These are phyloP conservation scores for Antrodiella citrinella DNA, from an alignment of 768 basidiomycete species.

Conservation along the genomic window DNA sequence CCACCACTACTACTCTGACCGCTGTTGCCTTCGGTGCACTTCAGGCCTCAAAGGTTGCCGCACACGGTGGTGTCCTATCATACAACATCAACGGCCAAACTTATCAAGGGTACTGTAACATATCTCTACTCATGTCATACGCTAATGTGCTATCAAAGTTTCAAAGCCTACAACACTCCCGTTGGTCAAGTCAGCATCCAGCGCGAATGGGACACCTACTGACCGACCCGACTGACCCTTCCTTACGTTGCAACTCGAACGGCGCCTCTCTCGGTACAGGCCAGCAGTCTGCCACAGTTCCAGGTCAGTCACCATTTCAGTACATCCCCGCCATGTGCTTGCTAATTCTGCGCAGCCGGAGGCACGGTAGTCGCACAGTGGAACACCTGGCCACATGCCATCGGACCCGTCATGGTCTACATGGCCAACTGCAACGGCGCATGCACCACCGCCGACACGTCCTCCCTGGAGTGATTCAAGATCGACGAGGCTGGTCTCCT, in stretches of 20 bases:
- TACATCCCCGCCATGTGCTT: conserved; percentile 4
- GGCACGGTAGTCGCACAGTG: too few relatives aligned
- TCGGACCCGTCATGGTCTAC: conserved; percentile 16
- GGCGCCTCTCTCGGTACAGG: conserved; percentile 24
- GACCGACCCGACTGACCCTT: conserved; percentile 25
- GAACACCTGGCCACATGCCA: conserved; percentile 3
- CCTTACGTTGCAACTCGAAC: conserved; percentile 29
- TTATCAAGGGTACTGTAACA: conserved; percentile 22
- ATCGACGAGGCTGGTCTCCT: conserved; percentile 28
- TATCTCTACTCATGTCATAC: neutral
- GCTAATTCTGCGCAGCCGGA: too few relatives aligned
- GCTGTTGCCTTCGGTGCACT: neutral
- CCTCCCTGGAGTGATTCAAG: conserved; percentile 29
- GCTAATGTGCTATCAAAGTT: too few relatives aligned
- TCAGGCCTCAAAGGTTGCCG: conserved; percentile 2
- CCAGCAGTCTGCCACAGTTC: conserved; percentile 30
- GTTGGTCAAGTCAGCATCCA: conserved; percentile 31
- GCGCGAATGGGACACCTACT: conserved; percentile 33
- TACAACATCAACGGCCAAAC: conserved; percentile 25
- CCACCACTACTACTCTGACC: too few relatives aligned
- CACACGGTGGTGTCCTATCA: conserved; percentile 32
- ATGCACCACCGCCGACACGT: conserved; percentile 26
- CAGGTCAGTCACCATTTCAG: conserved; percentile 22
- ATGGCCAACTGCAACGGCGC: conserved; percentile 27
- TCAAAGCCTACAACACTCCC: conserved; percentile 31